Percentiles rank a stretch among this genome's conserved stretches.
phyloP scores from a whole-genome alignment of 108 stramenopile genomes.

The Skeletonema marinoi region DNA sequence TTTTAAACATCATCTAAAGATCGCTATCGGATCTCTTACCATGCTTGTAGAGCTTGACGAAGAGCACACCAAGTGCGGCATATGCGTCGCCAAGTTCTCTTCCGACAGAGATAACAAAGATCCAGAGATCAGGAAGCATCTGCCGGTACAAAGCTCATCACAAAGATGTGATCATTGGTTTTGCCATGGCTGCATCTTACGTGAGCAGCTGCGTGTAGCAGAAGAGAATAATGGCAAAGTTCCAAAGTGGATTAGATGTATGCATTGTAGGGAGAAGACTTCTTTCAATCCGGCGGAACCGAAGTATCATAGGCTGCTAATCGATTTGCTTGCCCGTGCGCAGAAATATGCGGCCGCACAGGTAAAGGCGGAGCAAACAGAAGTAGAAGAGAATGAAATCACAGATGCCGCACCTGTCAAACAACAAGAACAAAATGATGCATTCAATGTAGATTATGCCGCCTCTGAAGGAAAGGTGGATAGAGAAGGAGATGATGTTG shows the following conservation, averaged over 20 bases:
- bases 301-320: not conserved
- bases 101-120: not conserved
- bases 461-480: too few species aligned
- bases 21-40: too few species aligned
- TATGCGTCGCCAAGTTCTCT: not conserved
- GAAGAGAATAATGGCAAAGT: not conserved
- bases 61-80: not conserved
- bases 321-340: too few species aligned
- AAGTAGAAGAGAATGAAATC: too few species aligned
- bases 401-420: too few species aligned
- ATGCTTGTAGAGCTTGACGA: not conserved
- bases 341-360: too few species aligned
- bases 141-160: not conserved
- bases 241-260: not conserved
- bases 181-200: not conserved
- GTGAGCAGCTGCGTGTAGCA: not conserved
- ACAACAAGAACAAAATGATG: too few species aligned
- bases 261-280: not conserved
- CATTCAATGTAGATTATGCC: too few species aligned
- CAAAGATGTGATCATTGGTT: conserved; percentile 1
- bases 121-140: not conserved
- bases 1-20: too few species aligned
- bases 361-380: too few species aligned
- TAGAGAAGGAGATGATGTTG: too few species aligned
- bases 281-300: not conserved